Evolutionary conservation across 2,329 filamentous ascomycete genomes (phyloP).

Genomic region (Epichloe hybrida): DNA sequence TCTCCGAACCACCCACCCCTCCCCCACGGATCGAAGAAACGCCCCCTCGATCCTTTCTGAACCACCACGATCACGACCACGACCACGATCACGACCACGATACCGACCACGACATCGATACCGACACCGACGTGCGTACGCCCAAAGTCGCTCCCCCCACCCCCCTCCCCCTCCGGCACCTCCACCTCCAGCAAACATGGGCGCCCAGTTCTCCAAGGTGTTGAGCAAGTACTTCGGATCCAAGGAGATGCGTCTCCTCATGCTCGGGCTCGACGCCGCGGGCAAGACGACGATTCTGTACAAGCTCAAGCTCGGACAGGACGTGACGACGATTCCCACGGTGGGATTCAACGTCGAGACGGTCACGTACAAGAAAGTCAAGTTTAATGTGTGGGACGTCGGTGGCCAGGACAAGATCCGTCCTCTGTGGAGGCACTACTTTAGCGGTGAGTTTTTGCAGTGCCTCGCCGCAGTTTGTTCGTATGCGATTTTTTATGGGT

Average conservation of each 20-base stretch:
- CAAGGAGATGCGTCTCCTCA: slow-evolving; percentile 96
- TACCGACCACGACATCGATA: no score
- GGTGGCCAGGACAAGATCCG: slow-evolving; percentile 98
- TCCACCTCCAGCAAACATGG: slow-evolving; percentile 45
- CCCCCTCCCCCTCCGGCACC: neutral
- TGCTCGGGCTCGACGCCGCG: slow-evolving; percentile 94
- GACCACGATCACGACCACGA: no score
- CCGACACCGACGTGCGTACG: neutral
- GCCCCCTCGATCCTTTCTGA: no score
- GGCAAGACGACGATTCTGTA: slow-evolving; percentile 99
- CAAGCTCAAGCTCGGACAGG: slow-evolving; percentile 96
- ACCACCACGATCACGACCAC: no score
- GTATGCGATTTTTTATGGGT: no score
- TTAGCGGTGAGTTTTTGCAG: slow-evolving; percentile 48
- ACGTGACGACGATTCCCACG: slow-evolving; percentile 95
- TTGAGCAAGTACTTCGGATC: slow-evolving; percentile 98
- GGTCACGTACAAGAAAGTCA: slow-evolving; percentile 97
- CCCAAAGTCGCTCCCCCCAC: neutral
- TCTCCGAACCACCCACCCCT: no score
- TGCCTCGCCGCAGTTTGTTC: no score
- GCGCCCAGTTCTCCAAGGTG: slow-evolving; percentile 85
- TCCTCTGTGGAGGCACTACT: slow-evolving; percentile 95
- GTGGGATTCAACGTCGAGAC: slow-evolving; percentile 99
- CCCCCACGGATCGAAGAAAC: no score
- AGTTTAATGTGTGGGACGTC: slow-evolving; percentile 99